These are phyloP conservation scores for Phialophora chinensis DNA, from an alignment of 2,329 filamentous ascomycete species.

Conservation along the genomic window DNA sequence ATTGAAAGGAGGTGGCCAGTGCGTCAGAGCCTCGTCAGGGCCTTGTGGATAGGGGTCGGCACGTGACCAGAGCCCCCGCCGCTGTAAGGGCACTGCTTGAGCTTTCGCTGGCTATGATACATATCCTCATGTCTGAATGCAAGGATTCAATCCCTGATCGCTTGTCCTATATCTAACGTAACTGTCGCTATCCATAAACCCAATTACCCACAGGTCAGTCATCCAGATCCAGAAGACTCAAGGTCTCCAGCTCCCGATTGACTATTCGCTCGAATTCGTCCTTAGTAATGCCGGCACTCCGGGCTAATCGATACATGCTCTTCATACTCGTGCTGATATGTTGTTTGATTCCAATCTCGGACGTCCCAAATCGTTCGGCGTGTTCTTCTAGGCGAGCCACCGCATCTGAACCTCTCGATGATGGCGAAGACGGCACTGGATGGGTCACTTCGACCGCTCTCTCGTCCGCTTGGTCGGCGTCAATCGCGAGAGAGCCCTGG, in stretches of 20 bases:
- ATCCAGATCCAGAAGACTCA: slow-evolving; percentile 60
- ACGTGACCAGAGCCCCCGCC: too few relatives aligned
- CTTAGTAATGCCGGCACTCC: slow-evolving; percentile 62
- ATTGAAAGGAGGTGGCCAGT: slow-evolving; percentile 6
- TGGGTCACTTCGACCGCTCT: slow-evolving; percentile 47
- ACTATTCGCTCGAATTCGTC: slow-evolving; percentile 66
- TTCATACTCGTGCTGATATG: slow-evolving; percentile 69
- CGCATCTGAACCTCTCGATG: slow-evolving; percentile 53
- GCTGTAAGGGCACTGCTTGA: too few relatives aligned
- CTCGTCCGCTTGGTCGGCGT: slow-evolving; percentile 35
- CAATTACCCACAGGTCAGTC: slow-evolving; percentile 16
- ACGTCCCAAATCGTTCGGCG: slow-evolving; percentile 58
- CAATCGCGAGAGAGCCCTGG: slow-evolving; percentile 18
- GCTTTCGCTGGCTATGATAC: too few relatives aligned
- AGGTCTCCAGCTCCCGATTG: slow-evolving; percentile 63
- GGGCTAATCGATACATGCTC: slow-evolving; percentile 66
- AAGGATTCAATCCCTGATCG: too few relatives aligned
- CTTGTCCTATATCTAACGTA: not conserved
- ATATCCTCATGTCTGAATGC: too few relatives aligned
- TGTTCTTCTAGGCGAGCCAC: slow-evolving; percentile 62
- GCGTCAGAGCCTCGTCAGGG: not conserved
- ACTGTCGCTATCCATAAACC: not conserved
- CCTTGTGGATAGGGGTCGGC: not conserved
- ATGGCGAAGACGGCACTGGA: slow-evolving; percentile 51
- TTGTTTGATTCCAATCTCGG: slow-evolving; percentile 66